Percentiles rank a stretch among this genome's conserved stretches.
These are phyloP conservation scores for Pythium sp. DNA, from an alignment of 352 stramenopile genomes.

Conservation along the genomic window DNA sequence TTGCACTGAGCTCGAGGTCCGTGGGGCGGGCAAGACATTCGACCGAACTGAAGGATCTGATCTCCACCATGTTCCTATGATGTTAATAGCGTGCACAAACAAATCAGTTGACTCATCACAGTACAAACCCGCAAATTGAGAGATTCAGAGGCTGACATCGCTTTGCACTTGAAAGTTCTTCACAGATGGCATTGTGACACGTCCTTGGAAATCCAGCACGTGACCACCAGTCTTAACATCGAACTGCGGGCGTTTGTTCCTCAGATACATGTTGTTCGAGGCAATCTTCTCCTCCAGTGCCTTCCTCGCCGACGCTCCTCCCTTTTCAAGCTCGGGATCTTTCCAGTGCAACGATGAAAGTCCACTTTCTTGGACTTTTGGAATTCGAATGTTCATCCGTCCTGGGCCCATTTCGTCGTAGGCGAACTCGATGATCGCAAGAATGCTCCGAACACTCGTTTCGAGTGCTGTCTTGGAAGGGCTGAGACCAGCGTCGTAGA, in stretches of 20 bases:
- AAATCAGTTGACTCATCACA: background rate
- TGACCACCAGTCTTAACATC: constrained; percentile 48
- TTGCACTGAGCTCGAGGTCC: constrained; percentile 50
- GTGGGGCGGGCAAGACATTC: constrained; percentile 54
- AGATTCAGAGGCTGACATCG: constrained; percentile 55
- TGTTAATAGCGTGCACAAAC: background rate
- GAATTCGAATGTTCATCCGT: constrained; percentile 40
- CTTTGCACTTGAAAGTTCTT: constrained; percentile 75
- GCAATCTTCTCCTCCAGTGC: constrained; percentile 53
- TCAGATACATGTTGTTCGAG: constrained; percentile 56
- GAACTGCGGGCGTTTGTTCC: constrained; percentile 87
- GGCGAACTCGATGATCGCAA: constrained; percentile 52
- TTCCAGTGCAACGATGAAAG: constrained; percentile 21
- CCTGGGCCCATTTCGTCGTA: constrained; percentile 75
- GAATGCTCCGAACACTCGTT: constrained; percentile 38
- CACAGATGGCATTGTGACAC: constrained; percentile 65
- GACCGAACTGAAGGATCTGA: constrained; percentile 55
- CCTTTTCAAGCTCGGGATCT: constrained; percentile 23
- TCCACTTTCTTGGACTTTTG: constrained; percentile 31
- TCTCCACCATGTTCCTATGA: constrained; percentile 33
- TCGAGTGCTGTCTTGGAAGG: constrained; percentile 26
- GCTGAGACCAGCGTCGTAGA: constrained; percentile 51
- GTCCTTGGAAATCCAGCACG: constrained; percentile 62
- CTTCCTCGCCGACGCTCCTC: background rate
- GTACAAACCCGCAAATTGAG: background rate